phyloP scores from a whole-genome alignment of 768 basidiomycete species.

The Xerocomus spinulosus region DNA sequence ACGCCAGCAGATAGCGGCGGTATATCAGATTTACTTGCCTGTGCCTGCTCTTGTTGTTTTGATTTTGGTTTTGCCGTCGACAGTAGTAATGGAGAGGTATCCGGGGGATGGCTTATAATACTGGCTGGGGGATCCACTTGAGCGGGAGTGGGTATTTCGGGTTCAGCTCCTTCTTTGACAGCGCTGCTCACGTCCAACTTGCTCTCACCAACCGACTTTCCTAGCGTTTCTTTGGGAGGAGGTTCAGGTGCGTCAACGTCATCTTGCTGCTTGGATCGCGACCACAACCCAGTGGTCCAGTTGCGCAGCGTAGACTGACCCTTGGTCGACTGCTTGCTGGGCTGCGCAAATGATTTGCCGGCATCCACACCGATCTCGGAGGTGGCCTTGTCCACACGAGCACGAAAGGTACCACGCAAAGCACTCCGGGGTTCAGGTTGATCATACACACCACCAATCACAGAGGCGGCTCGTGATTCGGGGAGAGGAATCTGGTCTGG shows the following conservation, averaged over 20 bases:
- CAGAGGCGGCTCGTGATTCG: conserved; percentile 29
- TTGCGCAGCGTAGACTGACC: conserved; percentile 4
- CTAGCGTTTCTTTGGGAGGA: conserved; percentile 4
- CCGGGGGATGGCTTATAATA: conserved; percentile 11
- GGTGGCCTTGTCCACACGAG: conserved; percentile 13
- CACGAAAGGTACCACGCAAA: conserved; percentile 10
- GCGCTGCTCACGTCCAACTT: conserved; percentile 3
- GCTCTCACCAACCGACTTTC: neutral
- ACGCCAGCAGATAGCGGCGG: conserved; percentile 1
- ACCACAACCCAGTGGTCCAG: neutral
- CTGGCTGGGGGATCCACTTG: conserved; percentile 21
- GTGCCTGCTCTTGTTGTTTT: neutral
- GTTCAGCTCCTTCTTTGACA: conserved; percentile 10
- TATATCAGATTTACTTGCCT: neutral
- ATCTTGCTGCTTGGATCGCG: neutral
- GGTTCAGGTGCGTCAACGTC: neutral
- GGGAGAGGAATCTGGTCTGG: conserved; percentile 25
- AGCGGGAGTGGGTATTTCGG: conserved; percentile 16
- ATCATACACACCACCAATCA: conserved; percentile 24
- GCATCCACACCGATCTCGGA: conserved; percentile 24
- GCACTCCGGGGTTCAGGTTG: conserved; percentile 17
- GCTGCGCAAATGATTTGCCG: conserved; percentile 4
- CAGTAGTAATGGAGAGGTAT: conserved; percentile 6
- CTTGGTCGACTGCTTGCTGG: conserved; percentile 1
- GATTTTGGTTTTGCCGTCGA: neutral